Evolutionary conservation across 2,329 filamentous ascomycete genomes (phyloP).

Genomic region (Verticillium isaacii): DNA sequence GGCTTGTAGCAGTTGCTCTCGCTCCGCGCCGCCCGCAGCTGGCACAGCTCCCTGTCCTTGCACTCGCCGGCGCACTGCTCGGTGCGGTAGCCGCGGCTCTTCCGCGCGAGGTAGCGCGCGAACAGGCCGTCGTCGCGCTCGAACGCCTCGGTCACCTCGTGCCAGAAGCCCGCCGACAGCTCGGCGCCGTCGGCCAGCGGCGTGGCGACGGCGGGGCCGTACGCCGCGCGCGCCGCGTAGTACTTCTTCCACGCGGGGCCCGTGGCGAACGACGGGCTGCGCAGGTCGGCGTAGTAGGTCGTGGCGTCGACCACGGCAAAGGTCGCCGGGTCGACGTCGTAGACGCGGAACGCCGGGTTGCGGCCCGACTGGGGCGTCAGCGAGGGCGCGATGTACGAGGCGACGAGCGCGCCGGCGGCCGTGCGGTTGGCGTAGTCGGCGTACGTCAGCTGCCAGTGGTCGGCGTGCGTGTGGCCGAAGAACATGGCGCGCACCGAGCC

Average conservation of each 20-base stretch:
- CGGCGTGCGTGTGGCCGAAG: conserved; percentile 53
- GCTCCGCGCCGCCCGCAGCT: conserved; percentile 44
- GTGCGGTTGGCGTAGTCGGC: conserved; percentile 35
- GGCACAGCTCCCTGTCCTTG: conserved; percentile 42
- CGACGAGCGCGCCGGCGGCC: conserved; percentile 37
- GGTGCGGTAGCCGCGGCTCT: conserved; percentile 33
- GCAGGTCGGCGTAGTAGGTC: conserved; percentile 50
- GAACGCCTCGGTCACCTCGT: conserved; percentile 47
- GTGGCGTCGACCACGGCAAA: conserved; percentile 50
- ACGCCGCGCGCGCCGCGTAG: conserved; percentile 52
- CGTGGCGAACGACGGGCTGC: conserved; percentile 33
- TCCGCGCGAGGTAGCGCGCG: conserved; percentile 39
- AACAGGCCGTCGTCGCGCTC: conserved; percentile 38
- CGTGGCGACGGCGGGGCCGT: conserved; percentile 40
- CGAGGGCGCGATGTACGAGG: conserved; percentile 50
- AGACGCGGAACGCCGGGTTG: conserved; percentile 50
- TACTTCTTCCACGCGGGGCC: conserved; percentile 49
- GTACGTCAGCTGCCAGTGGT: conserved; percentile 54
- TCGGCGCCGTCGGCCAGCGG: conserved; percentile 29
- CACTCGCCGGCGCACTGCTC: conserved; percentile 37
- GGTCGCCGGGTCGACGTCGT: conserved; percentile 52
- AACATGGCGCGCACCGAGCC: conserved; percentile 51
- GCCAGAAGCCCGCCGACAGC: conserved; percentile 55
- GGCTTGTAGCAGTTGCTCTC: conserved; percentile 46
- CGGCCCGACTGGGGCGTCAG: conserved; percentile 51